Base-by-base conservation (phyloP, 2,329 filamentous ascomycete species). In the Cyphellophora europaea region DNA sequence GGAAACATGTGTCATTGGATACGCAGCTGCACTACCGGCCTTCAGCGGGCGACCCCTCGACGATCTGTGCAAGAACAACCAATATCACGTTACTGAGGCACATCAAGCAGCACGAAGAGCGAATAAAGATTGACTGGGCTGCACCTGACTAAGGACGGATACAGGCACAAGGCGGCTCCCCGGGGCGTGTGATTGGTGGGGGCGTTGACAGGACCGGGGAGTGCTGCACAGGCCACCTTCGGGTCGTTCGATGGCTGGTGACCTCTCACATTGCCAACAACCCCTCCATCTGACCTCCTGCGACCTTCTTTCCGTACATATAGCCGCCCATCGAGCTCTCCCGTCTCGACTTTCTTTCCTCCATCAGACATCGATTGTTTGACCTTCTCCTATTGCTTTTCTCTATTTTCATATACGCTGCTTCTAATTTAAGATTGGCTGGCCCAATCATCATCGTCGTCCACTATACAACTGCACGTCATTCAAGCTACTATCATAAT, bases 341-440 rank as follows among this genome's bases (percentile, higher is more conserved):
- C n/a, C n/a, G 8, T n/a, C 8, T n/a, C 21, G 8, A 25, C 23
- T 35, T 38, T 30, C 19, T 40, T 40, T 37, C 41, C 19, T 37
- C 38, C 34, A 36, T 37, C 37, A 41, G 30, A 50, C 51, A 49
- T 42, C 47, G 43, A 50, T 45, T 56, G 52, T 58, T 55, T 58
- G 49, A 51, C 37, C 36, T 49, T 52, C 44, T 49, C 41, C 40
- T 52, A 42, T 44, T n/a, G 51, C 49, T 46, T 37, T 37, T 43
- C 38, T 47, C 36, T 52, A 44, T 36, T 54, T 58, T 51, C 56
- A 53, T 60, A 34, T 35, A 41, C 57, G 53, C 54, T 41, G 42
- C 53, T 40, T n/a, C n/a, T n/a, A n/a, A n/a, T n/a, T n/a, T n/a
- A n/a, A 34, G 53, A 54, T 59, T 63, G 61, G 61, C 61, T 61